A percentile compares a stretch with the other conserved stretches of the same genome.
Evolutionary conservation across 495 filamentous ascomycete genomes (phyloP).

Genomic region (Bathelium albidoporum): DNA sequence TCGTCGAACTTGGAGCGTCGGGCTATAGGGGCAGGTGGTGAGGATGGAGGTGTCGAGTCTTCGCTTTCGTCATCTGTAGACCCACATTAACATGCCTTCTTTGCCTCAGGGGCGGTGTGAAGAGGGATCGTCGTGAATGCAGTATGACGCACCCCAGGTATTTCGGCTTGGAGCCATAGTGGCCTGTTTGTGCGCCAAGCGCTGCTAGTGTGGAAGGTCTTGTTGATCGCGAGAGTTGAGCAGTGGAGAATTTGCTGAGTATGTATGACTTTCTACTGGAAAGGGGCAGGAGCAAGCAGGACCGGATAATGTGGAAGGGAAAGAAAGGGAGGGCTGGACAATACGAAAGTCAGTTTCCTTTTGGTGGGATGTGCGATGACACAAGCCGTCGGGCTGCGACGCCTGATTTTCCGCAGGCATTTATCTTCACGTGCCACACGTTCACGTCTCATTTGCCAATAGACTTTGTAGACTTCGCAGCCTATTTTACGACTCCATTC

Average conservation of each 20-base stretch:
- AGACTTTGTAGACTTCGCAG: background rate
- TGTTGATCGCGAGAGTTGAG: background rate
- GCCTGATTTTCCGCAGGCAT: background rate
- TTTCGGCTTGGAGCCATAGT: conserved; percentile 5
- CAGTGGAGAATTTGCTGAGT: background rate
- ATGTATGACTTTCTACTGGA: background rate
- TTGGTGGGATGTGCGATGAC: background rate
- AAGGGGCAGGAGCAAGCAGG: background rate
- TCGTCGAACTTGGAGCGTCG: conserved; percentile 75
- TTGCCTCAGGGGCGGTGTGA: background rate
- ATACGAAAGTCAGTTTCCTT: background rate
- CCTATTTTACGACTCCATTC: too few species aligned
- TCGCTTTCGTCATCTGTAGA: conserved; percentile 59
- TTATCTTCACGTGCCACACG: background rate
- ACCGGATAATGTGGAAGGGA: background rate
- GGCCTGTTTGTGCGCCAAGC: conserved; percentile 2
- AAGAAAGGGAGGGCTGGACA: background rate
- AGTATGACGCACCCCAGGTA: conserved; percentile 5
- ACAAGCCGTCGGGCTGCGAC: background rate
- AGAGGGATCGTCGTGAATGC: background rate
- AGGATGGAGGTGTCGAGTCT: conserved; percentile 47
- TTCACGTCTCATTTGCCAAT: background rate
- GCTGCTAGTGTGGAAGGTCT: background rate
- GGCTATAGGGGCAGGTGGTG: conserved; percentile 48
- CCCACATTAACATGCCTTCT: background rate